These are phyloP conservation scores for Alternaria solani DNA, from an alignment of 2,329 filamentous ascomycete genomes.

Conservation along the genomic window DNA sequence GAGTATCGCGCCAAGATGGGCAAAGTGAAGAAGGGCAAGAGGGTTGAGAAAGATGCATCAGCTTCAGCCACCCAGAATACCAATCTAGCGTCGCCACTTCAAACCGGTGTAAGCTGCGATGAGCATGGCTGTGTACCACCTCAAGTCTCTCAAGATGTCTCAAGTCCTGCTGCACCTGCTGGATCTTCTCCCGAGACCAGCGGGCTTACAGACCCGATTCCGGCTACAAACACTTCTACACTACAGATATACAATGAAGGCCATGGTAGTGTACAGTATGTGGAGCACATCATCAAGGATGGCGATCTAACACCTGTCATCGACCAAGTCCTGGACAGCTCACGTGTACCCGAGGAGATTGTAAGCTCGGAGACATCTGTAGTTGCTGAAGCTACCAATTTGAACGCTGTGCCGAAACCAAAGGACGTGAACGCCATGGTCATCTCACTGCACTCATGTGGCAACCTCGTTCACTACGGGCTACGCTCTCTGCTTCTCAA, in stretches of 20 bases:
- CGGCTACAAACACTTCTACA: constrained; percentile 39
- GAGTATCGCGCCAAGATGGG: constrained; percentile 64
- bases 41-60: constrained; percentile 31
- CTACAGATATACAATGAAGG: constrained; percentile 62
- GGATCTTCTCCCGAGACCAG: neutral
- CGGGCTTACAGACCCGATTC: neutral
- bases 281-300: constrained; percentile 76
- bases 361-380: constrained; percentile 31
- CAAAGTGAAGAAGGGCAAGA: constrained; percentile 53
- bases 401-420: constrained; percentile 41
- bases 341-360: constrained; percentile 36
- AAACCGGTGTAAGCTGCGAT: constrained; percentile 11
- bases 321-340: constrained; percentile 63
- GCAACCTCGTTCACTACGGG: constrained; percentile 95
- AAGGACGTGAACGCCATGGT: constrained; percentile 71
- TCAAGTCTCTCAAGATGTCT: neutral
- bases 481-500: constrained; percentile 87
- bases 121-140: constrained; percentile 14
- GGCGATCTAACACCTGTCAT: constrained; percentile 75
- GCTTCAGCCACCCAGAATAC: neutral
- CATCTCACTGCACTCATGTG: constrained; percentile 95
- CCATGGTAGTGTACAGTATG: constrained; percentile 77
- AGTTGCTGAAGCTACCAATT: constrained; percentile 34
- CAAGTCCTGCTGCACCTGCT: neutral
- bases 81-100: constrained; percentile 10